Base-by-base conservation (phyloP, 179 eudicot species). In the Corrigiola litoralis region DNA sequence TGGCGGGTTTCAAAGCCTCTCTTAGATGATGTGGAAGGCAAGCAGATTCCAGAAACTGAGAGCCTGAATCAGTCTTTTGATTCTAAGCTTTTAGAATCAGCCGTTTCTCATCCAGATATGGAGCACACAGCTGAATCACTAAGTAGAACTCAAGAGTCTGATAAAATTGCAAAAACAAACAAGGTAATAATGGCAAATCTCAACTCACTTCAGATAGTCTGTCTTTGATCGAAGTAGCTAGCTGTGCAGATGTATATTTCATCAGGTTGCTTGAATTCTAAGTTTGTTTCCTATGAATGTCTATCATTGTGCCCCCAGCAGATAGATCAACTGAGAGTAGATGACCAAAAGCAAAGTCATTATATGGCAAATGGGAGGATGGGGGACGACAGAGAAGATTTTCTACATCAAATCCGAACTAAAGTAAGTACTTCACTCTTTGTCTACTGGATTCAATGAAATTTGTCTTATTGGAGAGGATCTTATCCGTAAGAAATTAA, bases 371-470 rank as follows among this genome's bases (percentile, higher is more conserved):
- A 82, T 34, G 77, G 64, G 55, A 75, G 52, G 58, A 72, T 34
- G 20, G 63, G 59, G 44, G 86, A 88, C 70, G 97, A 86, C 24
- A 80, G 63, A 58, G 92, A 77, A 18, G 95, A 88, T 64, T 84
- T 91, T 63, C 73, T 91, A 44, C 87, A 88, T 28, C 97, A 88
- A 80, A 91, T 91, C 40, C 79, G 90, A 70, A 65, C 81, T 41
- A 84, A 84, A 77, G 97, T 91, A 74, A 81, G 94, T 72, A 20
- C 18, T 10, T 20, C 13, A 24, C 44, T 36, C 5, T 51, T 34
- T 24, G 1, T 0, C 18, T n/a, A n/a, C n/a, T n/a, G n/a, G n/a
- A n/a, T n/a, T n/a, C n/a, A n/a, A n/a, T n/a, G n/a, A 20, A 20
- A n/a, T 42, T 12, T 36, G 23, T 20, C 14, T 55, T 5, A 33